Conservation (phyloP, 805 yeast species). For the Debaryomyces castellii region DNA sequence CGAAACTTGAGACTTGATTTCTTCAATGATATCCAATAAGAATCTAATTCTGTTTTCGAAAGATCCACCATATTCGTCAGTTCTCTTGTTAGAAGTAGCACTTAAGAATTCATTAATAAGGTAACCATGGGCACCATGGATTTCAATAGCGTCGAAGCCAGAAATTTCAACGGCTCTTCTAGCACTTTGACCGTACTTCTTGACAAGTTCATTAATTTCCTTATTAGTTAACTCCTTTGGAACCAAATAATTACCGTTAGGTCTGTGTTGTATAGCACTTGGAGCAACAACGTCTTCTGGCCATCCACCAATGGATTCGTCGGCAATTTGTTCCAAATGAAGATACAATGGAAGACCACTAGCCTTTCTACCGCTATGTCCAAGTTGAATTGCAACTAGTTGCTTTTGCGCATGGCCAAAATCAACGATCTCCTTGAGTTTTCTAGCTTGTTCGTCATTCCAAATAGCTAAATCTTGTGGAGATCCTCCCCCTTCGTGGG, state of each 20-base stretch:
- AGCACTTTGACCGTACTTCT: slow-evolving; percentile 46
- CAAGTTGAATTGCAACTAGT: slow-evolving; percentile 52
- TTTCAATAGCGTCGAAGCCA: slow-evolving; percentile 63
- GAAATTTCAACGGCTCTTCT: slow-evolving; percentile 47
- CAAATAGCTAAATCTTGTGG: slow-evolving; percentile 51
- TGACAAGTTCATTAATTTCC: slow-evolving; percentile 41
- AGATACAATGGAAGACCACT: slow-evolving; percentile 28
- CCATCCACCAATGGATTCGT: slow-evolving; percentile 40
- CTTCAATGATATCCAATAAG: slow-evolving; percentile 46
- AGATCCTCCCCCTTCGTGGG: slow-evolving; percentile 42
- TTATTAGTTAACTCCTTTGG: slow-evolving; percentile 44
- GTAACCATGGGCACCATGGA: slow-evolving; percentile 68
- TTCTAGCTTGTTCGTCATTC: slow-evolving; percentile 47
- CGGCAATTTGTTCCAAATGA: slow-evolving; percentile 28
- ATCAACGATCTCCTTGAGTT: slow-evolving; percentile 40
- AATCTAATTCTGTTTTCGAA: slow-evolving; percentile 57
- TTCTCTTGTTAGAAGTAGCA: slow-evolving; percentile 47
- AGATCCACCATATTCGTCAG: slow-evolving; percentile 64
- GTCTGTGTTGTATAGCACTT: slow-evolving; percentile 34
- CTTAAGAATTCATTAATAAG: slow-evolving; percentile 50
- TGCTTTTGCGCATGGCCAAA: slow-evolving; percentile 45
- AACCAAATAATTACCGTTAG: slow-evolving; percentile 19
- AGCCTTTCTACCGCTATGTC: slow-evolving; percentile 55
- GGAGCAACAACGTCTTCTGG: slow-evolving; percentile 46
- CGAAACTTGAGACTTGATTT: slow-evolving; percentile 37